phyloP scores from a whole-genome alignment of 2,329 filamentous ascomycete species.

The Colletotrichum gigasporum region DNA sequence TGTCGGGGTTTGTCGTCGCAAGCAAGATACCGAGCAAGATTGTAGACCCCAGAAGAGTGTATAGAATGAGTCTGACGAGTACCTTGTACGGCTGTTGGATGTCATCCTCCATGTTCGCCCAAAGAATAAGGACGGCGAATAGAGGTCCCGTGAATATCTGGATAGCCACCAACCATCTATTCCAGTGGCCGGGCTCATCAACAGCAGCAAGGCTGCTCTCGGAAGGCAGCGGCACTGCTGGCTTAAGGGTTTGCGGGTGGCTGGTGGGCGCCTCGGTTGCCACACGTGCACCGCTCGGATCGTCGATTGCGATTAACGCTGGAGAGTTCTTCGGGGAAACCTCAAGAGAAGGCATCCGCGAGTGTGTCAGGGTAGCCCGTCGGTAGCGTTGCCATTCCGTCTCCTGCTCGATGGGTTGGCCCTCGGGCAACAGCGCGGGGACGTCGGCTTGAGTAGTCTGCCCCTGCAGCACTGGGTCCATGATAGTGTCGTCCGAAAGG shows the following conservation, averaged over 20 bases:
- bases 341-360: constrained; percentile 35
- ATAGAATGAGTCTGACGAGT: constrained; percentile 67
- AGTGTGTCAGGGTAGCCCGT: constrained; percentile 52
- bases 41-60: constrained; percentile 75
- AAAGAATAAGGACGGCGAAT: constrained; percentile 82
- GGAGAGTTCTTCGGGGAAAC: constrained; percentile 43
- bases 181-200: constrained; percentile 71
- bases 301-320: constrained; percentile 38
- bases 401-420: constrained; percentile 48
- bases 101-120: constrained; percentile 72
- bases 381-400: constrained; percentile 70
- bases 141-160: constrained; percentile 89
- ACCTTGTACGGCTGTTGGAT: constrained; percentile 58
- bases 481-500: constrained; percentile 46
- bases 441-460: constrained; percentile 43
- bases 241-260: constrained; percentile 13
- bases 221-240: constrained; percentile 11
- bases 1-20: constrained; percentile 72
- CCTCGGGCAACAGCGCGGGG: constrained; percentile 46
- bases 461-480: background rate
- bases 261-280: constrained; percentile 7
- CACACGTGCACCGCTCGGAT: constrained; percentile 31
- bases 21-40: constrained; percentile 74
- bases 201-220: constrained; percentile 34
- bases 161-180: constrained; percentile 86